phyloP scores from a whole-genome alignment of 192 early-diverging fungal genomes.

The Linnemannia zychae region DNA sequence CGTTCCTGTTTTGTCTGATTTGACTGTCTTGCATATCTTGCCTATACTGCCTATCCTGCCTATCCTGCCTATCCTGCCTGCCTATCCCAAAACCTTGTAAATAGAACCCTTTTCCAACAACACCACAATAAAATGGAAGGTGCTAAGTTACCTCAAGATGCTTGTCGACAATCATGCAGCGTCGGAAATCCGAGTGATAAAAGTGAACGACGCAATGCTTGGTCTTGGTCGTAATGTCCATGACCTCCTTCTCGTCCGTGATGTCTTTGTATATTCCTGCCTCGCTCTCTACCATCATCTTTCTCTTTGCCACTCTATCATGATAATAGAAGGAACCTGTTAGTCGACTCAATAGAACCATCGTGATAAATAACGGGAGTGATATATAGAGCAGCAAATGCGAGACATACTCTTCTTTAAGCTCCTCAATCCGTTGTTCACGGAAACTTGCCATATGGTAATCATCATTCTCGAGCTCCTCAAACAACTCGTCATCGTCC shows the following conservation, averaged over 20 bases:
- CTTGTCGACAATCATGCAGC: slow-evolving; percentile 93
- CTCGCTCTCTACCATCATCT: slow-evolving; percentile 70
- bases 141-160: slow-evolving; percentile 76
- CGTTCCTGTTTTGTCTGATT: no score
- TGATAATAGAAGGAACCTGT: neutral
- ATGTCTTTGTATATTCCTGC: slow-evolving; percentile 87
- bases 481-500: slow-evolving; percentile 84
- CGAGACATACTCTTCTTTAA: slow-evolving; percentile 84
- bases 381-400: neutral
- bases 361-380: no score
- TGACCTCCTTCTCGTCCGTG: slow-evolving; percentile 84
- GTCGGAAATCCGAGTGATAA: slow-evolving; percentile 91
- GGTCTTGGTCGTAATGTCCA: slow-evolving; percentile 81
- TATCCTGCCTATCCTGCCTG: no score
- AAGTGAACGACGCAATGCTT: slow-evolving; percentile 89
- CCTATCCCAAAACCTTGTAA: neutral
- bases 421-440: slow-evolving; percentile 87
- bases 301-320: slow-evolving; percentile 72
- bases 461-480: slow-evolving; percentile 90
- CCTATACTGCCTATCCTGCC: no score
- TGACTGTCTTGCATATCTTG: no score
- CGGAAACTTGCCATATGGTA: slow-evolving; percentile 77
- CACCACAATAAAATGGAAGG: neutral
- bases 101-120: slow-evolving; percentile 1
- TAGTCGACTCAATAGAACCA: no score